Evolutionary conservation across 2,329 filamentous ascomycete genomes (phyloP).

Genomic region (Metarhizium guizhouense): DNA sequence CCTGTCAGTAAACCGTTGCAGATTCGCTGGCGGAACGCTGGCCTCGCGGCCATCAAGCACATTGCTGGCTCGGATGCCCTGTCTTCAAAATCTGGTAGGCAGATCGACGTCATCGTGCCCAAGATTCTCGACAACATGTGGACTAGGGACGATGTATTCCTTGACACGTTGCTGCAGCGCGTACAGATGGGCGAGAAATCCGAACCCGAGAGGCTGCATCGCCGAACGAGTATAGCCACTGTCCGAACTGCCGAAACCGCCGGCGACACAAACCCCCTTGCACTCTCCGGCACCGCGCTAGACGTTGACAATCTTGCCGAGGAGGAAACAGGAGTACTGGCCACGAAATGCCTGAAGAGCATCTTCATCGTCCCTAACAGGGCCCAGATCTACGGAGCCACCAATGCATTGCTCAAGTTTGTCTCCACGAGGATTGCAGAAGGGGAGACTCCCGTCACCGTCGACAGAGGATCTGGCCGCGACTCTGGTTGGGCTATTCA

Average conservation of each 20-base stretch:
- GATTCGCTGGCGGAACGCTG: conserved; percentile 68
- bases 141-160: conserved; percentile 60
- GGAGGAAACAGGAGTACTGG: conserved; percentile 76
- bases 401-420: conserved; percentile 64
- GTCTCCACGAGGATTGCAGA: conserved; percentile 51
- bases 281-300: conserved; percentile 69
- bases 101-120: conserved; percentile 71
- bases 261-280: conserved; percentile 56
- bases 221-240: conserved; percentile 72
- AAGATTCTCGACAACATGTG: conserved; percentile 82
- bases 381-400: conserved; percentile 71
- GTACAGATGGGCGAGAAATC: conserved; percentile 59
- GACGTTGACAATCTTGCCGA: conserved; percentile 88
- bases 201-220: conserved; percentile 55
- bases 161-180: conserved; percentile 59
- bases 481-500: conserved; percentile 70
- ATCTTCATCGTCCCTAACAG: conserved; percentile 79
- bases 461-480: conserved; percentile 29
- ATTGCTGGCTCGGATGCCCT: conserved; percentile 74
- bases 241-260: conserved; percentile 56
- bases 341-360: conserved; percentile 76
- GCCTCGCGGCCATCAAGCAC: conserved; percentile 70
- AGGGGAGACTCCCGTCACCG: conserved; percentile 43
- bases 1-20: conserved; percentile 61
- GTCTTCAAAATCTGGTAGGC: conserved; percentile 63